Conservation (phyloP, 345 rosid genomes). For the Brassica napus region DNA sequence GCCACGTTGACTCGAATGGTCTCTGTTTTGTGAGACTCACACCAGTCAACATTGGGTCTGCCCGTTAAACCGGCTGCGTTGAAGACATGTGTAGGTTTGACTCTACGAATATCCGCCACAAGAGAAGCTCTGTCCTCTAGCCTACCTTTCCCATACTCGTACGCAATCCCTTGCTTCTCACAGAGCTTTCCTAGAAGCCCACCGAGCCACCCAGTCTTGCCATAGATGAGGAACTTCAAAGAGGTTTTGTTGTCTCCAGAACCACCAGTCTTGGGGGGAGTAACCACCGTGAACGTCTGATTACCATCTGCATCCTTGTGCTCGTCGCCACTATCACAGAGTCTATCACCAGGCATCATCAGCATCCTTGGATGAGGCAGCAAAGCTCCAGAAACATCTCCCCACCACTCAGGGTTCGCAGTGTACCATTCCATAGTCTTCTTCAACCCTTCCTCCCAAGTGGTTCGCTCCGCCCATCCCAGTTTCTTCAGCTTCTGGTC, state of each 20-base stretch:
- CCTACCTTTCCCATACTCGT: conserved; percentile 84
- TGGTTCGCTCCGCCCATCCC: conserved; percentile 82
- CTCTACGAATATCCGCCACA: conserved; percentile 60
- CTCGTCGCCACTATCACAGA: conserved; percentile 67
- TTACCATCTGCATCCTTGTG: conserved; percentile 44
- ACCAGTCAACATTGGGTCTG: conserved; percentile 95
- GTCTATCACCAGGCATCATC: conserved; percentile 90
- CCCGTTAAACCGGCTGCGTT: conserved; percentile 96
- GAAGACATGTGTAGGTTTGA: conserved; percentile 84
- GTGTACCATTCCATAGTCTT: conserved; percentile 85
- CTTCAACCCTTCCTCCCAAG: conserved; percentile 82
- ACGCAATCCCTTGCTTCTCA: conserved; percentile 72
- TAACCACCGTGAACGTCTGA: conserved; percentile 63
- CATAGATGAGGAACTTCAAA: conserved; percentile 79
- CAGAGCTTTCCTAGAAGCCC: conserved; percentile 79
- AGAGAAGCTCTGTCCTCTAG: conserved; percentile 74
- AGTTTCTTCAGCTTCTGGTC: conserved; percentile 76
- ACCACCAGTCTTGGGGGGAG: conserved; percentile 48
- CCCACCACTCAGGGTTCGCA: conserved; percentile 93
- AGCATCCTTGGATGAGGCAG: conserved; percentile 80
- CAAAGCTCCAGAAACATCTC: conserved; percentile 84
- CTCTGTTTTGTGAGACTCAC: conserved; percentile 87
- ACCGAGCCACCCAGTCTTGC: conserved; percentile 92
- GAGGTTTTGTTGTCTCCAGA: conserved; percentile 48
- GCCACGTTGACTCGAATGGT: conserved; percentile 85